Evolutionary conservation across 2,329 filamentous ascomycete species (phyloP).

Genomic region (Sporothrix pseudoabietina): DNA sequence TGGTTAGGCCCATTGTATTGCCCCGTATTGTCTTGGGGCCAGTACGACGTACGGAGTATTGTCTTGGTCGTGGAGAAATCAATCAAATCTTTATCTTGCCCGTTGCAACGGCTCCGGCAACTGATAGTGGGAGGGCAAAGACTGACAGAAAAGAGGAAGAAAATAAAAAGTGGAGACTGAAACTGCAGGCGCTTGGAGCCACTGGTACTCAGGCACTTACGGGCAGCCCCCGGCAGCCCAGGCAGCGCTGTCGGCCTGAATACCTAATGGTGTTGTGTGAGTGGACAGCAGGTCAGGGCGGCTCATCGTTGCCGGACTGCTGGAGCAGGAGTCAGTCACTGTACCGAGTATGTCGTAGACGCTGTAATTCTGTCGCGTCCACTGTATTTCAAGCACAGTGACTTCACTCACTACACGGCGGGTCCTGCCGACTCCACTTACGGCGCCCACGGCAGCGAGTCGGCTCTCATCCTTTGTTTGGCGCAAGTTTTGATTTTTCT

Average conservation of each 20-base stretch:
- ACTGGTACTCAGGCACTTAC: neutral
- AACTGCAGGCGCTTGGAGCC: neutral
- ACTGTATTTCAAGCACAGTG: neutral
- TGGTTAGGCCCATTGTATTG: neutral
- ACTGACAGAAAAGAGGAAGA: neutral
- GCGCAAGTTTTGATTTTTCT: too few species aligned
- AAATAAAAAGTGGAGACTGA: neutral
- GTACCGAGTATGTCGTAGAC: too few species aligned
- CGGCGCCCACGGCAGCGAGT: neutral
- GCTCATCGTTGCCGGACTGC: neutral
- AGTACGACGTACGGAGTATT: too few species aligned
- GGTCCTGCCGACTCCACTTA: neutral
- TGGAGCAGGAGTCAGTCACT: neutral
- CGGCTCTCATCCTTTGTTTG: neutral
- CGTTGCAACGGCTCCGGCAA: conserved; percentile 8
- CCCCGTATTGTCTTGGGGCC: neutral
- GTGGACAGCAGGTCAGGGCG: neutral
- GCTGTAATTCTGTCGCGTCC: too few species aligned
- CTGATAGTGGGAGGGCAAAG: neutral
- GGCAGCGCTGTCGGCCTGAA: neutral
- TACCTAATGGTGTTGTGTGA: neutral
- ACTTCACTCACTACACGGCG: neutral
- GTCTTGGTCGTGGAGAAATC: neutral
- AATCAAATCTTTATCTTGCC: neutral
- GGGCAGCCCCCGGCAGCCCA: too few species aligned